phyloP scores from a whole-genome alignment of 306 rosid genomes.

The Alnus rubra region DNA sequence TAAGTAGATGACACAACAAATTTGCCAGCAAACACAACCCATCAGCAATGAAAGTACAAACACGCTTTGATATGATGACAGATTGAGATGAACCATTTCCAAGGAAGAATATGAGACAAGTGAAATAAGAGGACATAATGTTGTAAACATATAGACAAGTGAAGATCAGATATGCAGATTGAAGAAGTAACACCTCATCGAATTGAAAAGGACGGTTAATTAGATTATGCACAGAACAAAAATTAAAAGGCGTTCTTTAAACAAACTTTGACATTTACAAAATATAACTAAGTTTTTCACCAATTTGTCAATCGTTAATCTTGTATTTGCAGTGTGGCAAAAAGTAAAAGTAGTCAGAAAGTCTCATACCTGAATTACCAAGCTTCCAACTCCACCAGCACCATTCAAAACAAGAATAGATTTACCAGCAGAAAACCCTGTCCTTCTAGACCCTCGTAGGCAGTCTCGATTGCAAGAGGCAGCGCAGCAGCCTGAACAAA shows the following conservation, averaged over 20 bases:
- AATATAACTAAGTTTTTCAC: background rate
- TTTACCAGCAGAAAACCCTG: slow-evolving; percentile 82
- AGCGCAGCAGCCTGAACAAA: slow-evolving; percentile 78
- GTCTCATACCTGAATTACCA: slow-evolving; percentile 78
- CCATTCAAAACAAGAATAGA: slow-evolving; percentile 89
- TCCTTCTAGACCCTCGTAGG: slow-evolving; percentile 80
- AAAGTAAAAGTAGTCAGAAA: background rate
- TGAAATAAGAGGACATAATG: background rate
- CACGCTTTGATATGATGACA: background rate
- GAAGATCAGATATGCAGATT: background rate
- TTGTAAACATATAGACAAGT: background rate
- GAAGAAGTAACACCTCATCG: background rate
- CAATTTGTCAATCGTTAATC: background rate
- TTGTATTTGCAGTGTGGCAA: no score
- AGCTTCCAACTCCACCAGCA: slow-evolving; percentile 95
- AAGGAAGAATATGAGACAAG: background rate
- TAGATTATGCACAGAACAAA: background rate
- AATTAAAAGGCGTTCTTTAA: background rate
- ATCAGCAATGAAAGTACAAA: background rate
- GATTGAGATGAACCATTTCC: background rate
- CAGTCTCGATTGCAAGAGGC: slow-evolving; percentile 93
- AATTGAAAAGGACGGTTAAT: background rate
- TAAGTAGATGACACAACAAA: background rate
- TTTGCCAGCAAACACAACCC: background rate
- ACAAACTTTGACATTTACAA: background rate